Conservation (phyloP, 495 filamentous ascomycete genomes). For the Jackrogersella multiformis region DNA sequence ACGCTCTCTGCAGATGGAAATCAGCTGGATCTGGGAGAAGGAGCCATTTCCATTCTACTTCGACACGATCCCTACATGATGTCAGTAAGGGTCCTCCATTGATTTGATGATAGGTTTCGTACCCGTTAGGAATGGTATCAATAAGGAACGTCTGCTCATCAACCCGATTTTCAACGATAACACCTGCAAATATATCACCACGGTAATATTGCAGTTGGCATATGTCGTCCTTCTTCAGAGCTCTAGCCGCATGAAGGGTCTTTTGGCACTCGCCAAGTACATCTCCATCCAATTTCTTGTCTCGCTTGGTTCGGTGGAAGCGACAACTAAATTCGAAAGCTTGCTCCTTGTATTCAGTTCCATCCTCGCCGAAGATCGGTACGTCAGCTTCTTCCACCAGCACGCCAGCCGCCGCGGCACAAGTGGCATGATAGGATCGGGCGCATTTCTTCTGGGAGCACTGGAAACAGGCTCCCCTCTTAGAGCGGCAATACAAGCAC, state of each 20-base stretch:
- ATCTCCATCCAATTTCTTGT: slow-evolving; percentile 72
- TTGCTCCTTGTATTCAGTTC: slow-evolving; percentile 86
- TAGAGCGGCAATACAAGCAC: slow-evolving; percentile 93
- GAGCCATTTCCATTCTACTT: slow-evolving; percentile 83
- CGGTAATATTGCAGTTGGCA: slow-evolving; percentile 89
- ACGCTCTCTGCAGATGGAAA: slow-evolving; percentile 69
- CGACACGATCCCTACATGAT: slow-evolving; percentile 62
- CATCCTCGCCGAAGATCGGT: slow-evolving; percentile 89
- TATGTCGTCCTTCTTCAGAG: slow-evolving; percentile 75
- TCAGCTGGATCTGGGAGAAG: slow-evolving; percentile 72
- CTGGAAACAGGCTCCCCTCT: slow-evolving; percentile 94
- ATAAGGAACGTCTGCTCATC: slow-evolving; percentile 78
- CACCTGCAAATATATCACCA: slow-evolving; percentile 88
- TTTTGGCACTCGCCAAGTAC: slow-evolving; percentile 74
- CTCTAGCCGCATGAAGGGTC: slow-evolving; percentile 72
- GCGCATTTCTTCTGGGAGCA: slow-evolving; percentile 96
- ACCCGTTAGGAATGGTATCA: slow-evolving; percentile 89
- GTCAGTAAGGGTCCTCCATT: slow-evolving; percentile 35
- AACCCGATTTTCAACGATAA: slow-evolving; percentile 85
- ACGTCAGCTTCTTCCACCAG: slow-evolving; percentile 85
- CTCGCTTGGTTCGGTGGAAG: slow-evolving; percentile 88
- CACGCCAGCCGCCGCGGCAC: slow-evolving; percentile 89
- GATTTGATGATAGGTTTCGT: slow-evolving; percentile 51
- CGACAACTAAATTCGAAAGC: slow-evolving; percentile 93
- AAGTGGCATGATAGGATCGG: slow-evolving; percentile 93